A percentile compares a stretch with the other conserved stretches of the same genome.
Conservation (phyloP, 441 rosid genomes). For the Metrosideros polymorpha region DNA sequence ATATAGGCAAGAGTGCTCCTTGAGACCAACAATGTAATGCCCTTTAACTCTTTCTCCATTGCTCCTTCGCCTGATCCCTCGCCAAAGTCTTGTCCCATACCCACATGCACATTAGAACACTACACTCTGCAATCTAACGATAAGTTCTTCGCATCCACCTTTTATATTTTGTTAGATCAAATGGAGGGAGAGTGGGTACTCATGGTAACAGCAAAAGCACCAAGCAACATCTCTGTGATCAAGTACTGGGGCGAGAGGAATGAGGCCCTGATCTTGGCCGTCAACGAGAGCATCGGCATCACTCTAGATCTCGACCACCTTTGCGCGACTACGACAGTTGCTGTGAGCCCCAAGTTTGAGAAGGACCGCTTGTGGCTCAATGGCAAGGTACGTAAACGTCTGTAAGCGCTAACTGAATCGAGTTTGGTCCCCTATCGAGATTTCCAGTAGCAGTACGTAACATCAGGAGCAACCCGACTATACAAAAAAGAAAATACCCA, state of each 20-base stretch:
- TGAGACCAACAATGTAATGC: too few relatives aligned
- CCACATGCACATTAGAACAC: too few relatives aligned
- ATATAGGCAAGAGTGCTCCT: too few relatives aligned
- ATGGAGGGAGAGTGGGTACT: conserved; percentile 61
- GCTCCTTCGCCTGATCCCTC: too few relatives aligned
- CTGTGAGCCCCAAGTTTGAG: conserved; percentile 71
- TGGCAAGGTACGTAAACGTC: conserved; percentile 48
- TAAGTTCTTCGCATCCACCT: too few relatives aligned
- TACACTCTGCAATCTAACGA: too few relatives aligned
- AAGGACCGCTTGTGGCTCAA: conserved; percentile 98
- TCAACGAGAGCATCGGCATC: conserved; percentile 82
- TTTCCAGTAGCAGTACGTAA: not conserved
- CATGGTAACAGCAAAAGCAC: conserved; percentile 80
- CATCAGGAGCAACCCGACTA: not conserved
- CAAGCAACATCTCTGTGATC: conserved; percentile 87
- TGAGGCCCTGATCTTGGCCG: conserved; percentile 70
- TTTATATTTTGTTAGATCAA: too few relatives aligned
- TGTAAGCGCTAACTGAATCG: not conserved
- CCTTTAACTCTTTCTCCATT: too few relatives aligned
- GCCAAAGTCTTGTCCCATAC: too few relatives aligned
- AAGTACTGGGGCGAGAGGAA: conserved; percentile 96
- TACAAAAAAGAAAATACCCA: not conserved
- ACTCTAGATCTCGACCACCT: conserved; percentile 90
- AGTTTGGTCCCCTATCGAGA: not conserved
- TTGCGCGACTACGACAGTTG: conserved; percentile 84